phyloP scores from a whole-genome alignment of 345 rosid species.

The Cardamine resedifolia region DNA sequence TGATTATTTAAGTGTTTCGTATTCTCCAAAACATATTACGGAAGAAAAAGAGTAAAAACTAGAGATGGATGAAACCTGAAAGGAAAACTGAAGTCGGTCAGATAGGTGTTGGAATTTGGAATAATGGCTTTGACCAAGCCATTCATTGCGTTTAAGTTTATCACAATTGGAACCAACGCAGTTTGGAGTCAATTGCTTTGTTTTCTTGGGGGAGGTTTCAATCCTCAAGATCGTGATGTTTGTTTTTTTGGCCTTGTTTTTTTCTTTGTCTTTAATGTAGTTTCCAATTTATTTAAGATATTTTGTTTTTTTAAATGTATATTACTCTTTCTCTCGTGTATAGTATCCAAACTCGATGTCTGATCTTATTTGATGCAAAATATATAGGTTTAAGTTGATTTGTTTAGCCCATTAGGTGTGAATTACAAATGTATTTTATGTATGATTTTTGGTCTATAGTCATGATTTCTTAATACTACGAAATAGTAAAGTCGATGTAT shows the following conservation, averaged over 20 bases:
- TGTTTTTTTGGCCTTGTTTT: background rate
- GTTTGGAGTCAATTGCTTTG: background rate
- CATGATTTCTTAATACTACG: background rate
- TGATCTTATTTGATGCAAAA: background rate
- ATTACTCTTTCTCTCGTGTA: no score
- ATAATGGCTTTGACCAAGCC: constrained; percentile 12
- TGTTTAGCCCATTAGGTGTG: background rate
- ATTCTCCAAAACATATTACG: background rate
- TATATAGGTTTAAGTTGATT: background rate
- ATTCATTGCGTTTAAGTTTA: constrained; percentile 9
- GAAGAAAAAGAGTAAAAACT: background rate
- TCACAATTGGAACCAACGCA: background rate
- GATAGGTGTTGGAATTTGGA: constrained; percentile 18
- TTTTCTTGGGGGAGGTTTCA: background rate
- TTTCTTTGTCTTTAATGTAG: background rate
- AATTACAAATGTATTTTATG: background rate
- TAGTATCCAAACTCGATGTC: background rate
- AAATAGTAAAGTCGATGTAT: background rate
- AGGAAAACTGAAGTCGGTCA: background rate
- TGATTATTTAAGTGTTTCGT: background rate
- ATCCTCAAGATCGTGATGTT: background rate
- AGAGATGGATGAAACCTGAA: background rate
- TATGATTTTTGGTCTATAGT: background rate
- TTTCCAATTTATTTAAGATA: background rate
- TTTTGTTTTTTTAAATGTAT: no score